Base-by-base conservation (phyloP, 495 filamentous ascomycete species). In the Xylaria longipes region DNA sequence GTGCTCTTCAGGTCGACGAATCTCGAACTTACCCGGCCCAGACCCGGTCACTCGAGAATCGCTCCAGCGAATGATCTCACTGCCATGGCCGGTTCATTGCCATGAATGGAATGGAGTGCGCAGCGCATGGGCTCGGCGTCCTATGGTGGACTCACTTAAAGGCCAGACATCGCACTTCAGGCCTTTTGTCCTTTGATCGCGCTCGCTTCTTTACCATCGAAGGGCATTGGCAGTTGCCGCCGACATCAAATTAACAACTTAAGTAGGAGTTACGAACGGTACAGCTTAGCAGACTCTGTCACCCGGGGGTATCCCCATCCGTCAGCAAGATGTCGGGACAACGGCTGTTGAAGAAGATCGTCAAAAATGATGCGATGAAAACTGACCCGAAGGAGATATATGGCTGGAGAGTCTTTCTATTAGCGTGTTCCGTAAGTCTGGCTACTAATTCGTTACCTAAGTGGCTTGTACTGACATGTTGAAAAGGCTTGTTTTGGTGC, bases 351-450 rank as follows among this genome's bases (percentile, higher is more conserved):
- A 85, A 82, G 71, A 89, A 86, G 71, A 88, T 94, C 75, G 89
- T 93, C 72, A 88, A 88, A 80, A 94, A 94, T 88, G 91, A 93
- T 72, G 89, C 92, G 54, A 93, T 93, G 89, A 91, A 87, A 80
- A 82, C 80, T 57, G 91, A 92, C 75, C 91, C 92, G 14, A 85
- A 85, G 68, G 89, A 94, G 82, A 92, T 94, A 75, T 94, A 94
- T 74, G 91, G 91, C 72, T 94, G 91, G 91, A 87, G 91, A 69
- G 89, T 91, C 25, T 93, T 89, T 72, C 78, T 88, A 43, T 80
- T 94, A 39, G 90, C 91, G 27, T 91, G 87, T 69, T 91, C 91
- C 60, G 89, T 91, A 70, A 76, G 87, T 80, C 22, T 52, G 37
- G 3, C 8, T 8, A 20, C 48, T 29, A 3, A 5, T 25, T 37